These are phyloP conservation scores for Solanum peruvianum DNA, from an alignment of 257 asterid species.

Conservation along the genomic window DNA sequence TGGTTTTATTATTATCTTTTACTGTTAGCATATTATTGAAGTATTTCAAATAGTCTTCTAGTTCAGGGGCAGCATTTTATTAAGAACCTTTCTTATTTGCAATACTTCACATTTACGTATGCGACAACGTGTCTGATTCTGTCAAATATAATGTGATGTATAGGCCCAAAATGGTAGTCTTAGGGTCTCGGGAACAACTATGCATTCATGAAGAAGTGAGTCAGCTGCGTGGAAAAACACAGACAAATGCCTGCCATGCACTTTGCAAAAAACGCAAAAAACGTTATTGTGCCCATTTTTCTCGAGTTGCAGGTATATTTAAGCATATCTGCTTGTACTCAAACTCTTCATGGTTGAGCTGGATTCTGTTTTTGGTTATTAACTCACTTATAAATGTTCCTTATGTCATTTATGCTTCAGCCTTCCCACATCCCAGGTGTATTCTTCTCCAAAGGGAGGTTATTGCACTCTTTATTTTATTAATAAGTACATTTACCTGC, in stretches of 20 bases:
- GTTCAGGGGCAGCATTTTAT: not conserved
- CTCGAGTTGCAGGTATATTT: slow-evolving; percentile 68
- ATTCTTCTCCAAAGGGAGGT: not conserved
- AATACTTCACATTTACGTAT: not conserved
- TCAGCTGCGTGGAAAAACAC: slow-evolving; percentile 78
- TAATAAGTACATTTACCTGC: not conserved
- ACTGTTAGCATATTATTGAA: not conserved
- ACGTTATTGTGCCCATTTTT: slow-evolving; percentile 59
- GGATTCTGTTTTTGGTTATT: not conserved
- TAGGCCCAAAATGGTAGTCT: slow-evolving; percentile 95
- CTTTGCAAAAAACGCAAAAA: slow-evolving; percentile 65
- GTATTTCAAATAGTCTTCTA: not conserved
- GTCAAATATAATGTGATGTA: slow-evolving; percentile 12
- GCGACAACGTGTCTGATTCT: not conserved
- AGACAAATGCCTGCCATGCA: slow-evolving; percentile 89
- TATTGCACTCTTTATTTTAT: not conserved
- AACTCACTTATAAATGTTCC: not conserved
- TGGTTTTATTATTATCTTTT: not conserved
- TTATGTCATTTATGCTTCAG: not conserved
- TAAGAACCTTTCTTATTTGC: not conserved
- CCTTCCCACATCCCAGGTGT: not conserved
- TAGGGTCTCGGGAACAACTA: slow-evolving; percentile 96
- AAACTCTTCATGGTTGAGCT: not conserved
- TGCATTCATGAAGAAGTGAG: slow-evolving; percentile 91
- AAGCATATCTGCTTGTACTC: not conserved